A percentile compares a stretch with the other conserved stretches of the same genome.
Evolutionary conservation across 805 yeast species (phyloP).

Genomic region (Yueomyces sp.): DNA sequence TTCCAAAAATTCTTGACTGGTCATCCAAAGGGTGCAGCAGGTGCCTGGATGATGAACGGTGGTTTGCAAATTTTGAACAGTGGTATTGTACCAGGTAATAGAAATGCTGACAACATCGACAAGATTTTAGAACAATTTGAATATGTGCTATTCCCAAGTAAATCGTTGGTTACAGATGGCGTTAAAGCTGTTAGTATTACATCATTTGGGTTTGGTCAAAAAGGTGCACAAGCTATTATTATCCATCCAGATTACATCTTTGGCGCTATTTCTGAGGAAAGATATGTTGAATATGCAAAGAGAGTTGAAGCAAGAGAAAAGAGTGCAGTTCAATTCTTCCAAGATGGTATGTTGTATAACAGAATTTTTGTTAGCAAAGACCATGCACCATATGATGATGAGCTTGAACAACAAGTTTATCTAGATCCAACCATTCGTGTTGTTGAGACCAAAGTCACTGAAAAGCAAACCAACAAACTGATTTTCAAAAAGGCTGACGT

Average conservation of each 20-base stretch:
- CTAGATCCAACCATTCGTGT: slow-evolving; percentile 82
- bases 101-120: slow-evolving; percentile 97
- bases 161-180: slow-evolving; percentile 89
- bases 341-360: slow-evolving; percentile 84
- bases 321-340: slow-evolving; percentile 88
- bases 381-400: slow-evolving; percentile 83
- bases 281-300: slow-evolving; percentile 56
- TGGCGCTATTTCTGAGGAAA: slow-evolving; percentile 60
- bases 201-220: slow-evolving; percentile 98
- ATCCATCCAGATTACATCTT: slow-evolving; percentile 88
- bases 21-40: slow-evolving; percentile 99
- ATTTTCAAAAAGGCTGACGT: slow-evolving; percentile 37
- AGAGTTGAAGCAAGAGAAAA: slow-evolving; percentile 75
- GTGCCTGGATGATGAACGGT: slow-evolving; percentile 99
- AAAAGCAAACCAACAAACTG: slow-evolving; percentile 25
- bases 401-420: slow-evolving; percentile 80
- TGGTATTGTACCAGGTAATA: slow-evolving; percentile 96
- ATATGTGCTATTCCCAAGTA: slow-evolving; percentile 86
- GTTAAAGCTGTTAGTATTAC: slow-evolving; percentile 94
- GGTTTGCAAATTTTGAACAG: slow-evolving; percentile 83
- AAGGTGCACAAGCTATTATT: slow-evolving; percentile 92
- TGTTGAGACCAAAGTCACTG: slow-evolving; percentile 1
- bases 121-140: slow-evolving; percentile 68
- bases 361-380: slow-evolving; percentile 87
- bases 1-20: slow-evolving; percentile 99